These are phyloP conservation scores for Tetrahymena borealis DNA, from an alignment of 73 alveolate species.

Conservation along the genomic window DNA sequence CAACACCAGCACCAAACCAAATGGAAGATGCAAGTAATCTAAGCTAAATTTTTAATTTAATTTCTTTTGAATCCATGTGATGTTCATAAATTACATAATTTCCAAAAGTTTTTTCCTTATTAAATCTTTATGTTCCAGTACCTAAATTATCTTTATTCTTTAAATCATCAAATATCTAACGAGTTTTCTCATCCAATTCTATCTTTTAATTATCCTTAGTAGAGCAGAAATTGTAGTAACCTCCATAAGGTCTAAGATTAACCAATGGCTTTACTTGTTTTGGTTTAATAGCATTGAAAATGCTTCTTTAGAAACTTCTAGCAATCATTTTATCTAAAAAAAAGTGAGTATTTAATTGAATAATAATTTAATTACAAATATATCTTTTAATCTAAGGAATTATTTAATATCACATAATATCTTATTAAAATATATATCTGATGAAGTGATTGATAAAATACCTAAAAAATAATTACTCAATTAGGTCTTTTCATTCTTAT, in stretches of 20 bases:
- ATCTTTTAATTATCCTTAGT: neutral
- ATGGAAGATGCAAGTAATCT: neutral
- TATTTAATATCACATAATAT: too few species aligned
- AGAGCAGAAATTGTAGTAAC: neutral
- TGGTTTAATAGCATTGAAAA: neutral
- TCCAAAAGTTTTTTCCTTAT: neutral
- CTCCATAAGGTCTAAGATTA: too few species aligned
- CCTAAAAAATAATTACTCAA: too few species aligned
- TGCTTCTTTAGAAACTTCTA: neutral
- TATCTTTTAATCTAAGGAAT: neutral
- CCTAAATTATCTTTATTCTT: neutral
- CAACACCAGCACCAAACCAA: neutral
- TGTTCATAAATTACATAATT: neutral
- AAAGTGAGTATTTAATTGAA: neutral
- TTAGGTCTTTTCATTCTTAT: too few species aligned
- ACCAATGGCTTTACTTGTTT: neutral
- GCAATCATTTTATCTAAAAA: neutral
- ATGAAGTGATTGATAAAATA: too few species aligned
- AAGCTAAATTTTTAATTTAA: neutral
- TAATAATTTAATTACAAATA: neutral
- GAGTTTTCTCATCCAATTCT: neutral
- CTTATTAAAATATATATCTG: too few species aligned
- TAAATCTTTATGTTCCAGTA: neutral
- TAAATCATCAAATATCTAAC: neutral
- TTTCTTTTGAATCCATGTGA: neutral